Evolutionary conservation across 768 basidiomycete species (phyloP), one percentile per base, ranked within the genome.

Genomic region (Boletus rubescentipes): DNA sequence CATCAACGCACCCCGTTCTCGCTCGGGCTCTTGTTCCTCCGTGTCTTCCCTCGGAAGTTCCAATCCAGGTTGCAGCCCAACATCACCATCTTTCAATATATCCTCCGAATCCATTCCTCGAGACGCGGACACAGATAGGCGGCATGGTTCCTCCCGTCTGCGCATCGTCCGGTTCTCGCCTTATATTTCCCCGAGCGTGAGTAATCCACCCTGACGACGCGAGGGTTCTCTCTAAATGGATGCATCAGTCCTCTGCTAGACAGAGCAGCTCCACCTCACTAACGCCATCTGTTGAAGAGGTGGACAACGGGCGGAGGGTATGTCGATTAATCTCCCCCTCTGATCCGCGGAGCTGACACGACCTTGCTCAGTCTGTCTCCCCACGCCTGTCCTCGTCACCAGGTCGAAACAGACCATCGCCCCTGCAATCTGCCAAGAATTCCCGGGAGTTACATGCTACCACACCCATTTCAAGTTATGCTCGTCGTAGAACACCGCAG

Each of bases 391-490:
- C 69, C 49, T 72, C 78, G 34, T 74, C 79, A 49, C 76, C 78
- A 49, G 75, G 73, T 53, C 58, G 77, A 43, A 77, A 73, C 46
- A 67, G 73, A 57, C 73, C 76, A 26, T 73, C 74, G 48, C 69
- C 75, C 55, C 74, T 79, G 55, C 78, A 76, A 55, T 72, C 81
- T 12, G 68, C 75, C 20, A 74, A 78, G 47, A 79, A 77, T 60
- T 70, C 78, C 18, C 80, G 80, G 59, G 83, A 86, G 65, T 71
- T 83, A 18, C 71, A 80, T 30, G 84, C 81, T 36, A 81, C 82
- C 63, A 89, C 85, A 14, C 90, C 90, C 49, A 91, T 92, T 50
- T 92, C 90, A 26, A 79, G 81, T 36, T 91, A 87, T 54, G 85
- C 88, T 39, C 87, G 90, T 58, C 84, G 89, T 57, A 88, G 84